Percentiles rank a stretch among this genome's conserved stretches.
Evolutionary conservation across 2,329 filamentous ascomycete genomes (phyloP).

Genomic region (Herpotrichia juniperi): DNA sequence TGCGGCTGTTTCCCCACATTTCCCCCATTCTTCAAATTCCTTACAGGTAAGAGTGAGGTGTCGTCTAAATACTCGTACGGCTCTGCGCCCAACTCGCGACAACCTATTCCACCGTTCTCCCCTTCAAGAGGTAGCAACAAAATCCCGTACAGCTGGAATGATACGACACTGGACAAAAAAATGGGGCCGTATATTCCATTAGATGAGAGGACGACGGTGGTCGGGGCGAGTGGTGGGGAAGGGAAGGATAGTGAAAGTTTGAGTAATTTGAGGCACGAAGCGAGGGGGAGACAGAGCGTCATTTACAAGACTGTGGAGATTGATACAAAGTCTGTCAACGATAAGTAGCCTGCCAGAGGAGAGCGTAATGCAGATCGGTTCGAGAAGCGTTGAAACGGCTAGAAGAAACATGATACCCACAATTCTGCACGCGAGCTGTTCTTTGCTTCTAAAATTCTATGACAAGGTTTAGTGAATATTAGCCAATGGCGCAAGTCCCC

Average conservation of each 20-base stretch:
- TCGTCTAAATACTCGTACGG: conserved; percentile 2
- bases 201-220: neutral
- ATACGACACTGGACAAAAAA: neutral
- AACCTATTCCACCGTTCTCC: neutral
- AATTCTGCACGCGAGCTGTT: too few relatives aligned
- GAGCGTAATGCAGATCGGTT: too few relatives aligned
- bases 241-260: too few relatives aligned
- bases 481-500: too few relatives aligned
- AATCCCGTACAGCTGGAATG: neutral
- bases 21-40: conserved; percentile 14
- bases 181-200: conserved; percentile 2
- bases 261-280: neutral
- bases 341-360: too few relatives aligned
- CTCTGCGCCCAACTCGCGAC: neutral
- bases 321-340: neutral
- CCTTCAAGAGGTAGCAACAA: neutral
- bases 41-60: neutral
- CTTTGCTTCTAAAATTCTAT: too few relatives aligned
- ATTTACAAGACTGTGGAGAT: neutral
- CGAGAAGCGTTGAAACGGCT: too few relatives aligned
- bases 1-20: conserved; percentile 18
- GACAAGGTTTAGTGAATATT: too few relatives aligned
- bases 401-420: too few relatives aligned
- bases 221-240: neutral
- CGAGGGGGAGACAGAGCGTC: neutral